phyloP scores from a whole-genome alignment of 345 rosid genomes.

The Clausena lansium region DNA sequence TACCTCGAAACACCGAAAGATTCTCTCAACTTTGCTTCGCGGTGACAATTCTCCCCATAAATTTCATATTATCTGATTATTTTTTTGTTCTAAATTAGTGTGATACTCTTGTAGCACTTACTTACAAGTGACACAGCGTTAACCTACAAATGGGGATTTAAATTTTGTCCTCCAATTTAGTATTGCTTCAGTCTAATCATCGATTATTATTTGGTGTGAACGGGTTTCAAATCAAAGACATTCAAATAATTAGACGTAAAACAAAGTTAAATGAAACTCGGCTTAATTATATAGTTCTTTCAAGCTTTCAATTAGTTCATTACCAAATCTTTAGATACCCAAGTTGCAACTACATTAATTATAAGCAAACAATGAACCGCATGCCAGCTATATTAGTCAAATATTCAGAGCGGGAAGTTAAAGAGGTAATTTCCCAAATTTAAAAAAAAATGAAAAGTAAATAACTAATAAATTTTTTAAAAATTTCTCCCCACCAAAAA shows the following conservation, averaged over 20 bases:
- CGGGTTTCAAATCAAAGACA: too few relatives aligned
- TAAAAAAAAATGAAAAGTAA: too few relatives aligned
- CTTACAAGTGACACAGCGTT: too few relatives aligned
- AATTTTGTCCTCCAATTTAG: too few relatives aligned
- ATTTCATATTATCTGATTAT: not conserved
- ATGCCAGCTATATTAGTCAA: not conserved
- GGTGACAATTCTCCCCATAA: constrained; percentile 9
- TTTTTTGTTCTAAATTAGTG: too few relatives aligned
- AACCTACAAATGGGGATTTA: too few relatives aligned
- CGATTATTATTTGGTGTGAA: too few relatives aligned
- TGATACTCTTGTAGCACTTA: not conserved
- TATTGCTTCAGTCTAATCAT: too few relatives aligned
- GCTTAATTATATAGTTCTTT: too few relatives aligned
- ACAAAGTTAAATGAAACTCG: too few relatives aligned
- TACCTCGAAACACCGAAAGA: not conserved
- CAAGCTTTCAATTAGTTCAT: not conserved
- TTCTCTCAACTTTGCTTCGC: not conserved
- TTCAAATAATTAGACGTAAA: too few relatives aligned
- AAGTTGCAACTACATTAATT: not conserved
- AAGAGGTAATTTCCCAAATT: not conserved
- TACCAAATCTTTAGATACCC: too few relatives aligned
- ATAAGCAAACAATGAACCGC: not conserved
- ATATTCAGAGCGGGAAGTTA: not conserved
- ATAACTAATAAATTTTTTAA: not conserved
- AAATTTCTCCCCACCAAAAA: not conserved